Base-by-base conservation (phyloP, 192 early-diverging fungal species). In the Coemansia reversa region DNA sequence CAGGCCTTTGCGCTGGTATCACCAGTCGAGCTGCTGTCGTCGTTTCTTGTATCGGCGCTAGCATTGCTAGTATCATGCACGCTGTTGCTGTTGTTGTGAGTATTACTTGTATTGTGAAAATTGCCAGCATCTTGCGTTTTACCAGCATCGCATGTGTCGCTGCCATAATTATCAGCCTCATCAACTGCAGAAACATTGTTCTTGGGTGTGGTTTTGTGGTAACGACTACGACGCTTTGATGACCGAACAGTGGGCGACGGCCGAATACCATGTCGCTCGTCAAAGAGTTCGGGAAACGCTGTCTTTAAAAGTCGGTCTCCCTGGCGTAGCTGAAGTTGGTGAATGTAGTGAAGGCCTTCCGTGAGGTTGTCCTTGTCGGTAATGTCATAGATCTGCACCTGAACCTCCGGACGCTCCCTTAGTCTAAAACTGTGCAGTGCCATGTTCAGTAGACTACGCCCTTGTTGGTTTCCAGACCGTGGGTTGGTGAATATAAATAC, bases 401-500 rank as follows among this genome's bases (percentile, higher is more conserved):
- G 88, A 22, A 91, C 86, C 18, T 85, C 75, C 18, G 87, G 88
- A 24, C 81, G 65, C 51, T 83, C 72, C 42, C 84, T 76, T 55
- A 91, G 67, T 48, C 90, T 86, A 69, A 89, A 91, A 67, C 87
- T 86, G 53, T 86, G 84, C 50, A 89, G 65, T 8, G 82, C 75
- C 72, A 91, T 72, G 39, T 84, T 63, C 54, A 87, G 75, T 57
- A 91, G 72, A 49, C 75, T 80, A 11, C 72, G 62, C 0, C 90
- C 90, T 30, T 89, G 85, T 63, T 86, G 87, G 72, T 89, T 87
- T 22, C 90, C 90, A 0, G 86, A 88, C 7, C 84, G 66, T n/a
- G 90, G 90, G 66, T 91, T 91, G 29, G 86, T 86, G 69, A 91
- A 91, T 23, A 91, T 91, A 62, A 91, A 89, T 24, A 89, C 79